Conservation (phyloP, 441 rosid genomes). For the Populus hybrid region DNA sequence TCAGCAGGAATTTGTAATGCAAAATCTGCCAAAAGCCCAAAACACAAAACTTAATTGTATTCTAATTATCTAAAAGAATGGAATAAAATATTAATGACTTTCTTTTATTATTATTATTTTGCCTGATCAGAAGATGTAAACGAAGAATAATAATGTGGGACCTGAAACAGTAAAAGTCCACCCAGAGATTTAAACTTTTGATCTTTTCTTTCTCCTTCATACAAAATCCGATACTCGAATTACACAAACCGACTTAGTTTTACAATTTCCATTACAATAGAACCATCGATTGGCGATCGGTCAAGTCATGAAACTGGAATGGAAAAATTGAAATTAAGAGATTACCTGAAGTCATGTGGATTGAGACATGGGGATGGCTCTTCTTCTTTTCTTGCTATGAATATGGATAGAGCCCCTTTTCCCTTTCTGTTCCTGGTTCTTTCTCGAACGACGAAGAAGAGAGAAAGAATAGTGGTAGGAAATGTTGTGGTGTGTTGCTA, state of each 20-base stretch:
- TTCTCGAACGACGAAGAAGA: neutral
- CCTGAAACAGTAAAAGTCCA: neutral
- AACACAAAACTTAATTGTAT: neutral
- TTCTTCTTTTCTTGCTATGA: too few species aligned
- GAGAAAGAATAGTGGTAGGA: neutral
- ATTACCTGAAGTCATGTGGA: constrained; percentile 23
- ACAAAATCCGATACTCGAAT: neutral
- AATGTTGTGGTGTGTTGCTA: neutral
- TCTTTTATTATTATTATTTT: neutral
- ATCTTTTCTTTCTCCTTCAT: neutral
- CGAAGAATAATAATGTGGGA: neutral
- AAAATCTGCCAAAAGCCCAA: constrained; percentile 31
- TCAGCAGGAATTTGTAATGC: constrained; percentile 60
- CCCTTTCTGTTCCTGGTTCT: neutral
- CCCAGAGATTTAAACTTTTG: neutral
- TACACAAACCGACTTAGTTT: neutral
- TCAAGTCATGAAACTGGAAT: neutral
- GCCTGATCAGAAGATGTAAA: neutral
- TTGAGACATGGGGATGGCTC: neutral
- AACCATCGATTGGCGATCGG: neutral
- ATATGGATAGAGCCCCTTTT: neutral
- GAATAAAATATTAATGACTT: neutral
- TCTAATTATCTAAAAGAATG: neutral
- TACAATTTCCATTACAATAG: neutral
- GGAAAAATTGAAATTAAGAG: neutral